Base-by-base conservation (phyloP, 352 stramenopile species). In the Pythium chondricola region DNA sequence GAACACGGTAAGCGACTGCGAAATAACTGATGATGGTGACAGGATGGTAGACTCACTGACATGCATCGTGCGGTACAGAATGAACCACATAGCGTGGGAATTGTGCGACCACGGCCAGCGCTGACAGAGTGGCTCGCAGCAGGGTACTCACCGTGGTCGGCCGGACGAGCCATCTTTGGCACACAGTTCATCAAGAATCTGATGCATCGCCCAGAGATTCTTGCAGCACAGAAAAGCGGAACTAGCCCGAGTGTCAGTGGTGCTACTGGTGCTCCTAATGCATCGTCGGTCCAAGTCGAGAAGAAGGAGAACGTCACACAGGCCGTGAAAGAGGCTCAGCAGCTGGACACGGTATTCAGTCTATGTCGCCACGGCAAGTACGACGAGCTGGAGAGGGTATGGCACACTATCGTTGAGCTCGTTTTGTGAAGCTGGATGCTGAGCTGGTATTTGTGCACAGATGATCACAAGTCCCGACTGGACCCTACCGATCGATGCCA, bases 131-230 rank as follows among this genome's bases (percentile, higher is more conserved):
- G 93, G 93, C 57, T 95, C 11, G 47, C 71, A 3, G 63, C 91
- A 9, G 80, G 68, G n/a, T 98, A 96, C 59, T 95, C 96, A 4
- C 93, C 93, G 3, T 98, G 93, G 93, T 90, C 68, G 4, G 83
- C 80, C 10, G 88, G 75, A 1, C 67, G 69, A n/a, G 49, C 70
- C 7, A 50, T 84, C 9, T 88, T 88, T 37, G 66, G 58, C 7
- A 73, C 65, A 7, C 65, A 88, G 49, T 86, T 86, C 27, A 83
- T 89, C 37, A 62, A 54, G 8, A 71, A 85, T 38, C 52, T 89
- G 20, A 79, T 83, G 67, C 54, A 69, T 11, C 76, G 72, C 0
- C 71, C 71, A 0, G 76, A 88, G 43, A 43, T 85, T 6, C 26
- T 72, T 20, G 58, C 70, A 9, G 52, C 58, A 33, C 60, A 51